Base-by-base conservation (phyloP, 2,329 filamentous ascomycete species). In the Penicillium vulpinum region DNA sequence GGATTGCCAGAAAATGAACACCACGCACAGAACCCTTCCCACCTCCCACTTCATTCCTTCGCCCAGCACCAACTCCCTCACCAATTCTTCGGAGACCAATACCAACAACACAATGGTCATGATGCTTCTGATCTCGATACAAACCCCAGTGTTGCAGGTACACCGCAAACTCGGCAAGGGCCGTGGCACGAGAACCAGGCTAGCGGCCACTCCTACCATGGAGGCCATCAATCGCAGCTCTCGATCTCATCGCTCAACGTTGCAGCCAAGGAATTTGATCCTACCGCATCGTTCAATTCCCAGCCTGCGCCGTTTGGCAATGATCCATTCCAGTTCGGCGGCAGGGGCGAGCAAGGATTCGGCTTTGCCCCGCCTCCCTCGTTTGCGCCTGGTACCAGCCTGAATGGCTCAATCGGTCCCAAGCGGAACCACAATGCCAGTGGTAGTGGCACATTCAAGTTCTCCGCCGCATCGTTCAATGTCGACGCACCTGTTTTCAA, bases 201-300 rank as follows among this genome's bases (percentile, higher is more conserved):
- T 21, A 75, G 71, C 54, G 57, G 59, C 49, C 63, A 62, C 39
- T 73, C 72, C 5, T 76, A 72, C 47, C 61, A 59, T 16, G 76
- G n/a, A 15, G 52, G 80, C 11, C 89, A 92, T 67, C 82, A 80
- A 18, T 88, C 87, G 69, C 90, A 88, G 66, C 80, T 86, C 3
- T 92, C 81, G 0, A 74, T 87, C 41, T 91, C 91, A 0, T 92
- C 88, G 64, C 83, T 97, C 65, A 97, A 97, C 67, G 92, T 95
- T 29, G 85, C 88, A 60, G 93, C 93, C 0, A 89, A 92, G 45
- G 91, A 94, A 68, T 97, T 97, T 80, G 91, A 88, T 54, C 83
- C 84, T 7, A 73, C 74, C 35, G 76, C 77, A 16, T 77, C 80
- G 2, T 84, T 84, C 64, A 77, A 75, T 41, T 75, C 81, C 16